Evolutionary conservation across 2,329 filamentous ascomycete species (phyloP).

Genomic region (Diaporthe destruens): DNA sequence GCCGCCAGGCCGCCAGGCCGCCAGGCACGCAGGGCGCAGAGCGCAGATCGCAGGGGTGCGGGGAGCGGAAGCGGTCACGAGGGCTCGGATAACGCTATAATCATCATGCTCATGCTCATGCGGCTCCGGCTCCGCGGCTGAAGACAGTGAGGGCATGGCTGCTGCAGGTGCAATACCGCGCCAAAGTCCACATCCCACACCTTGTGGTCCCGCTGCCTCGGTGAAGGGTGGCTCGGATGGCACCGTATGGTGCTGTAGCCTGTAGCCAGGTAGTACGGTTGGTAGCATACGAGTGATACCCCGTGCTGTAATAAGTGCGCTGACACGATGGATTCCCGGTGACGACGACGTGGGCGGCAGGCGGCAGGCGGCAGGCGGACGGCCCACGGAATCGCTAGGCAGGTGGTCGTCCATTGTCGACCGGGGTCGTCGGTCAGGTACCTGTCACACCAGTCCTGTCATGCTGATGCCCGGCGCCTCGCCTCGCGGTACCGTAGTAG

Average conservation of each 20-base stretch:
- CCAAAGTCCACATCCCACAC: not conserved
- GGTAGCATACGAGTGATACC: not conserved
- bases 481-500: constrained; percentile 15
- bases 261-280: not conserved
- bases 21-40: too few species aligned
- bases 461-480: not conserved
- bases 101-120: not conserved
- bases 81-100: constrained; percentile 1
- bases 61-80: constrained; percentile 10
- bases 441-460: not conserved
- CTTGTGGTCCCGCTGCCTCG: not conserved
- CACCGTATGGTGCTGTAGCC: too few species aligned
- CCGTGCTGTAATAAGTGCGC: not conserved
- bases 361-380: not conserved
- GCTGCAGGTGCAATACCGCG: not conserved
- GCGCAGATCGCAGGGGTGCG: not conserved
- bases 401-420: not conserved
- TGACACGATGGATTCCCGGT: not conserved
- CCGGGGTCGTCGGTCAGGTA: constrained; percentile 11
- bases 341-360: not conserved
- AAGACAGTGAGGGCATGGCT: constrained; percentile 1
- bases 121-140: not conserved
- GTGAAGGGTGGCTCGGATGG: not conserved
- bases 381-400: too few species aligned
- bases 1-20: too few species aligned